Percentiles rank a stretch among this genome's conserved stretches.
phyloP scores from a whole-genome alignment of 169 alveolate genomes.

The Perkinsus chesapeaki region DNA sequence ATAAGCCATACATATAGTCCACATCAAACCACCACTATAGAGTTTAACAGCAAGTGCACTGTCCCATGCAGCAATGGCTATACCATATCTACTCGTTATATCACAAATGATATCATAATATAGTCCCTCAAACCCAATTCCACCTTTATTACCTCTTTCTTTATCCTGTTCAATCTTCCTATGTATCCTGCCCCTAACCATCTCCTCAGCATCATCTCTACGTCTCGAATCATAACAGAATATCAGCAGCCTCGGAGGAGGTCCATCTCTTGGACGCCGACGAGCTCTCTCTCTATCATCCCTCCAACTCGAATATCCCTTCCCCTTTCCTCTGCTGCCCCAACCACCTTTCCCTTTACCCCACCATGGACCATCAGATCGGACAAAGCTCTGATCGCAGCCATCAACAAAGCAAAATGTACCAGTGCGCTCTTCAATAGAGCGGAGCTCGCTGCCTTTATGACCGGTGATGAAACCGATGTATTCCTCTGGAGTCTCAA shows the following conservation, averaged over 20 bases:
- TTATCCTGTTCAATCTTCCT: not conserved
- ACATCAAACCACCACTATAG: too few relatives aligned
- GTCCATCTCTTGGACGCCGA: not conserved
- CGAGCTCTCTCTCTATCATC: not conserved
- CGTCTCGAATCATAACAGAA: not conserved
- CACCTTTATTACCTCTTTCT: not conserved
- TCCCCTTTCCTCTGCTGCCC: not conserved
- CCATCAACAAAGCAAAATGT: conserved; percentile 32
- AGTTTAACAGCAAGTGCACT: too few relatives aligned
- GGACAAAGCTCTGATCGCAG: not conserved
- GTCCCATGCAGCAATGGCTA: too few relatives aligned
- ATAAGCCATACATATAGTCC: too few relatives aligned
- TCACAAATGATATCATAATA: too few relatives aligned
- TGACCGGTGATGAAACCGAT: conserved; percentile 36
- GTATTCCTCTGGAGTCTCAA: conserved; percentile 31
- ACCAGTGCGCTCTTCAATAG: conserved; percentile 36
- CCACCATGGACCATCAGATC: not conserved
- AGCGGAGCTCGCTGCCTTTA: conserved; percentile 31
- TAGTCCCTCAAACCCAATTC: too few relatives aligned
- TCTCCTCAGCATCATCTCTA: not conserved
- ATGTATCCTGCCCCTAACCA: not conserved
- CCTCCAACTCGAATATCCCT: not conserved
- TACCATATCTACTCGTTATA: too few relatives aligned
- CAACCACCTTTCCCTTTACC: not conserved
- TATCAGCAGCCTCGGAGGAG: not conserved